phyloP scores from a whole-genome alignment of 108 stramenopile species.

The Skeletonema tropicum region DNA sequence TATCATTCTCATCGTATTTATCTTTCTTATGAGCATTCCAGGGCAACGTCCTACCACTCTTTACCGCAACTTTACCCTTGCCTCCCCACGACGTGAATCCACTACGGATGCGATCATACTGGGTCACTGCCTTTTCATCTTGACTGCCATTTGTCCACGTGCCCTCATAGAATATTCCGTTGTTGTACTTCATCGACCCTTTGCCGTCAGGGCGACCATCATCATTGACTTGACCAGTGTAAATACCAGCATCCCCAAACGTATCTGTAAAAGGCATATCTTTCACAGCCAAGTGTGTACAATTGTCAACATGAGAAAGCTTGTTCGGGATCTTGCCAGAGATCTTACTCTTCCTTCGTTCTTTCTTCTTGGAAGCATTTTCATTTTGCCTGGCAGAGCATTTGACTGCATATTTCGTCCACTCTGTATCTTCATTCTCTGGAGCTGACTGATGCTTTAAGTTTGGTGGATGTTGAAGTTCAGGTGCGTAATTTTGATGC shows the following conservation, averaged over 20 bases:
- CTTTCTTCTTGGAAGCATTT: background rate
- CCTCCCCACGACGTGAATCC: constrained; percentile 8
- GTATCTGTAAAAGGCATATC: constrained; percentile 4
- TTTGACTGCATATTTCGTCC: background rate
- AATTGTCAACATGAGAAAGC: background rate
- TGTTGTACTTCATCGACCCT: constrained; percentile 11
- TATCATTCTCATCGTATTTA: background rate
- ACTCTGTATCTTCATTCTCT: background rate
- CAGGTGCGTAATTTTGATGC: background rate
- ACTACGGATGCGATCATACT: background rate
- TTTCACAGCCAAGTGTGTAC: background rate
- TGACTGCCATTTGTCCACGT: constrained; percentile 7
- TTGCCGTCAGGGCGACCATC: constrained; percentile 1
- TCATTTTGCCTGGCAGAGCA: background rate
- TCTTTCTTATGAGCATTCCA: constrained; percentile 2
- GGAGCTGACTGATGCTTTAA: background rate
- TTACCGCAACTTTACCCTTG: constrained; percentile 6
- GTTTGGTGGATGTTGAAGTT: background rate
- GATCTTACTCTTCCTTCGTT: background rate
- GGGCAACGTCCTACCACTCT: background rate
- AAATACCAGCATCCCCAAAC: background rate
- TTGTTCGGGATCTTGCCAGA: background rate
- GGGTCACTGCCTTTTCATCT: background rate
- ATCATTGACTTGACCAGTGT: constrained; percentile 9
- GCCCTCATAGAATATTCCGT: constrained; percentile 6